phyloP scores from a whole-genome alignment of 1,139 yeast genomes.

The Diutina sp. region DNA sequence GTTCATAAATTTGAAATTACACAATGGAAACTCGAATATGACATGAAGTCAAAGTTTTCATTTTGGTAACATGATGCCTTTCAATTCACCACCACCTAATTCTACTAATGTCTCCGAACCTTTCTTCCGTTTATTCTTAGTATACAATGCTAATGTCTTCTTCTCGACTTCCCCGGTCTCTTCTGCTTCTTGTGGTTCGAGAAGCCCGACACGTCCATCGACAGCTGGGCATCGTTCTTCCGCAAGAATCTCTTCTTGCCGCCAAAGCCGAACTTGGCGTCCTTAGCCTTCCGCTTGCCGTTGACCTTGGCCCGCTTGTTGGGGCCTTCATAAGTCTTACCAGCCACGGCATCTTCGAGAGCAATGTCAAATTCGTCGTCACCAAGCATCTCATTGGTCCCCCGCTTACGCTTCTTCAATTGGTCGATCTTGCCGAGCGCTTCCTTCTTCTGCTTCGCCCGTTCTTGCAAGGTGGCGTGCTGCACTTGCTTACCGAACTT shows the following conservation, averaged over 20 bases:
- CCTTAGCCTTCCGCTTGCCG: conserved; percentile 52
- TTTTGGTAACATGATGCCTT: no score
- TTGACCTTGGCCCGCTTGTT: conserved; percentile 42
- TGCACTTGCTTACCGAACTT: conserved; percentile 97
- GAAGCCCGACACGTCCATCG: neutral
- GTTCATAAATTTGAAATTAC: no score
- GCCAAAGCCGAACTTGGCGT: conserved; percentile 39
- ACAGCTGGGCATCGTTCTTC: conserved; percentile 49
- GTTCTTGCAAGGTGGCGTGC: conserved; percentile 82
- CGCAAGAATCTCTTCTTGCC: conserved; percentile 68
- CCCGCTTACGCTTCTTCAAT: conserved; percentile 68
- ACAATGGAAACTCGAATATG: no score
- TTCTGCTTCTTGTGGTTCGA: neutral
- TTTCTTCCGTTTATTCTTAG: neutral
- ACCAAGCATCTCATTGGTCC: conserved; percentile 54
- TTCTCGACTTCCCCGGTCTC: conserved; percentile 1
- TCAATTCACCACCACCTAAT: no score
- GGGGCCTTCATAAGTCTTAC: conserved; percentile 19
- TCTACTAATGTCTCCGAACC: no score
- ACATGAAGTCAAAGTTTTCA: no score
- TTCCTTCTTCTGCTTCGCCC: conserved; percentile 89
- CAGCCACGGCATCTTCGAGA: conserved; percentile 73
- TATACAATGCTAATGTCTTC: conserved; percentile 1
- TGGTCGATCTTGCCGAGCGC: conserved; percentile 83
- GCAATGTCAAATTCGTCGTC: conserved; percentile 61